Base-by-base conservation (phyloP, 352 stramenopile genomes). In the Globisporangium apiculatum region DNA sequence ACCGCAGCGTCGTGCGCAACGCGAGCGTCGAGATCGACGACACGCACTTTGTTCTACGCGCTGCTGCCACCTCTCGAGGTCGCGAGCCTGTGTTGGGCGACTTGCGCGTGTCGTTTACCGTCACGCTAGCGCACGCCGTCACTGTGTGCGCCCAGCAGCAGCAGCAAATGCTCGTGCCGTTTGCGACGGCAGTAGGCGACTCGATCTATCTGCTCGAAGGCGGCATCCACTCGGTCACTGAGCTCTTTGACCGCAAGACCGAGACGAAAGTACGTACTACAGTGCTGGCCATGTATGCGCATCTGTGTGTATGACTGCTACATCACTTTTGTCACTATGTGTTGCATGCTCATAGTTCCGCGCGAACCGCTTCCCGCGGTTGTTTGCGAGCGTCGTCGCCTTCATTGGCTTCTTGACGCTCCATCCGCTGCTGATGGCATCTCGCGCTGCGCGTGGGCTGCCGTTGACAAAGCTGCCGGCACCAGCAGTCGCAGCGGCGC, bases 341-440 rank as follows among this genome's bases (percentile, higher is more conserved):
- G 2, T 4, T 31, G 9, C 8, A 9, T 49, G 5, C 45, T 49
- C 55, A 15, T 31, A 91, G 81, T 66, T 79, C 50, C 68, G 69
- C 17, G 71, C 88, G 58, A 91, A 83, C 40, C 62, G 77, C 17
- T 91, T 91, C 56, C 79, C 69, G 47, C 68, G 81, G 5, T 49
- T 91, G 15, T 88, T 91, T 42, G 61, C 79, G 7, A 68, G 62
- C 37, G 78, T 87, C 46, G 37, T 89, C 15, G 76, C 71, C 0
- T 91, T 89, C 50, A 79, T 91, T 41, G 76, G 68, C 9, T 86
- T 88, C 48, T 59, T 88, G 10, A 77, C 88, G 18, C 52, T 89
- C 1, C 72, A 82, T 50, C 62, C 65, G 6, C 55, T 89, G 14
- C 48, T 73, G 1, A 40, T 65, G 5, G 7, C 8, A 7, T 15